Evolutionary conservation across 805 yeast genomes (phyloP), one percentile per base, ranked within the genome.

Genomic region (Wickerhamomyces bisporus): DNA sequence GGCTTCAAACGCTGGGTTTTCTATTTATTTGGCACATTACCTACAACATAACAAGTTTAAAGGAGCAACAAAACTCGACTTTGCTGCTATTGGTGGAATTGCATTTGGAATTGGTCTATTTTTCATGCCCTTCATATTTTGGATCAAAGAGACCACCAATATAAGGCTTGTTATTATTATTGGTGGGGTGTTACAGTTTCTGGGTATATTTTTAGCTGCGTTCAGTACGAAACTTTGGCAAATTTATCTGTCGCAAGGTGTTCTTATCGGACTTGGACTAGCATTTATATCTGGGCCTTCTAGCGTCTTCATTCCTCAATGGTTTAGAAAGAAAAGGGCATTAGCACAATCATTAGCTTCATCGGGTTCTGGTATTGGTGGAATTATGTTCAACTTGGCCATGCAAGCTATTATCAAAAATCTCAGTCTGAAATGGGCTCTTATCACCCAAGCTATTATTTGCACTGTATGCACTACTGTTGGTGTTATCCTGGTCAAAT

Each of bases 51-150:
- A 70, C 36, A 58, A 67, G 1, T 79, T 76, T 44, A 57, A 60
- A 1, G 82, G 79, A 6, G 79, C 79, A 0, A 48, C 65, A 1
- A 77, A 72, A 38, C 57, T 75, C 26, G 83, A 77, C 42, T 82
- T 71, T 54, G 82, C 85, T 16, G 60, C 75, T 5, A 67, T 82
- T 42, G 86, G 87, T 5, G 88, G 88, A 4, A 53, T 81, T 12
- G 73, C 82, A 0, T 76, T 79, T 39, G 57, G 51, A 21, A 23
- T 30, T 12, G 42, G 62, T 7, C 80, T 86, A 21, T 77, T 81
- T 50, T 62, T 72, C 39, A 61, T 83, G 35, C 89, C 91, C 6
- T 37, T 78, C 7, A 66, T 70, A 1, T 61, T 70, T 30, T 41
- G 73, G 2, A 42, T 71, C 9, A 69, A 71, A 48, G 68, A 70